Evolutionary conservation across 768 basidiomycete species (phyloP).

Genomic region (Hygrocybe coccinea): DNA sequence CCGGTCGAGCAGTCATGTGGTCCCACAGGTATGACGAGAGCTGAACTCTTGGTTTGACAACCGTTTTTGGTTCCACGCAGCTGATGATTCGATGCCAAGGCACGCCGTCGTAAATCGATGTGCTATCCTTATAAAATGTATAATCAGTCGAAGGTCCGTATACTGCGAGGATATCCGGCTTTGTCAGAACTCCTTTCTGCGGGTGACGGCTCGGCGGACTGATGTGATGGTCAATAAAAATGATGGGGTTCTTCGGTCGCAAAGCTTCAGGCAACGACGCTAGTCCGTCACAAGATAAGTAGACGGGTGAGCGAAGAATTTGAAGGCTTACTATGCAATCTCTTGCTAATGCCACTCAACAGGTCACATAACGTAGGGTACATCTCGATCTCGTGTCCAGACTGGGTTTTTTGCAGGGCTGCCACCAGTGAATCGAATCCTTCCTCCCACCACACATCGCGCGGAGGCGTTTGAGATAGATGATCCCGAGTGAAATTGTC

Average conservation of each 20-base stretch:
- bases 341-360: not conserved
- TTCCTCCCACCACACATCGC: not conserved
- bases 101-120: not conserved
- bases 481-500: not conserved
- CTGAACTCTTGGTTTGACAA: not conserved
- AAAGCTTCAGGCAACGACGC: not conserved
- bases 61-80: not conserved
- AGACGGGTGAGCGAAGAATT: not conserved
- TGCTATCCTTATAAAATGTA: not conserved
- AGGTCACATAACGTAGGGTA: not conserved
- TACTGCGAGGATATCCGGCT: not conserved
- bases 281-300: not conserved
- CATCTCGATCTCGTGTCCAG: not conserved
- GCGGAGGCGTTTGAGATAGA: not conserved
- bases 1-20: conserved; percentile 2
- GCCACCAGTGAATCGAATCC: not conserved
- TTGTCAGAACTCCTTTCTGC: not conserved
- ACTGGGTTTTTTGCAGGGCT: not conserved
- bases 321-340: not conserved
- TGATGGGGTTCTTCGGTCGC: not conserved
- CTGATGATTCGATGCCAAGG: conserved; percentile 1
- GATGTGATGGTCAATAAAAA: not conserved
- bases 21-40: not conserved
- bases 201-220: not conserved
- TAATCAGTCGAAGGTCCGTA: not conserved